Conservation (phyloP, 1,284 basidiomycete species). For the Papiliotrema flavescens region DNA sequence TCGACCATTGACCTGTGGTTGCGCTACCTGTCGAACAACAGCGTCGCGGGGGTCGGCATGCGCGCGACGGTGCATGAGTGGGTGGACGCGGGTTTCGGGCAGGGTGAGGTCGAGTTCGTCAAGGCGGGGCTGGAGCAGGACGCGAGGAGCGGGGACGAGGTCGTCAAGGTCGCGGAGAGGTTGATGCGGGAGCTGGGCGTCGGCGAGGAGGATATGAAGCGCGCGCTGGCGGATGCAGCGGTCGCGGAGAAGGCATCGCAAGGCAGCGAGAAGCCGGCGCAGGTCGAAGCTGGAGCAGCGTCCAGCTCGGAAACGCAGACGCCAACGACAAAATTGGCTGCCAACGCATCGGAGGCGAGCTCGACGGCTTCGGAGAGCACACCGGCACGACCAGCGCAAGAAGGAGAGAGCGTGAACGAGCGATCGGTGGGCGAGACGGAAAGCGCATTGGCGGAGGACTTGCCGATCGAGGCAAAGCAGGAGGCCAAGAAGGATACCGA, state of each 20-base stretch:
- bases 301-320: background rate
- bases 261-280: background rate
- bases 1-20: slow-evolving; percentile 79
- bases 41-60: slow-evolving; percentile 81
- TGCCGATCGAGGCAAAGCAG: too few species aligned
- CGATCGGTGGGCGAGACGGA: background rate
- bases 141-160: background rate
- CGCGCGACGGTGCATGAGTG: slow-evolving; percentile 74
- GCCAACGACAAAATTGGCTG: background rate
- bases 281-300: too few species aligned
- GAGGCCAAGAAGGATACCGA: background rate
- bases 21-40: slow-evolving; percentile 72
- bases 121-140: background rate
- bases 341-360: background rate
- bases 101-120: slow-evolving; percentile 47
- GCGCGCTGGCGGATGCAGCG: background rate
- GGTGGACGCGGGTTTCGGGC: slow-evolving; percentile 63
- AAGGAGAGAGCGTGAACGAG: background rate
- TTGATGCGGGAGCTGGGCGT: background rate
- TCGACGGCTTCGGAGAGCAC: background rate
- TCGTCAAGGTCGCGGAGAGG: background rate
- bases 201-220: background rate
- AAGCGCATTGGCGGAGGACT: too few species aligned
- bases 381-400: background rate
- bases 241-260: background rate